Evolutionary conservation across 73 alveolate species (phyloP).

Genomic region (Paramecium pentaurelia): DNA sequence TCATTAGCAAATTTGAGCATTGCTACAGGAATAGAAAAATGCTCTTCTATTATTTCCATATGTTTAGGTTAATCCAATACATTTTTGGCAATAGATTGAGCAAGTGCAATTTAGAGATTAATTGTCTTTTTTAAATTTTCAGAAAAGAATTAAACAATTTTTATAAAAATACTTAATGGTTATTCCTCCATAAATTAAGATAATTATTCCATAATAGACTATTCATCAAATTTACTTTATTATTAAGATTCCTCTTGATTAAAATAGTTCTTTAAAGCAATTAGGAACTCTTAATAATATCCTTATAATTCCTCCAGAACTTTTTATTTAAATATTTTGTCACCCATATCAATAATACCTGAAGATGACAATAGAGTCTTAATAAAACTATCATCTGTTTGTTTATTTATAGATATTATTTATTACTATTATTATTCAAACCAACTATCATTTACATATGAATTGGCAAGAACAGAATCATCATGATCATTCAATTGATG

Average conservation of each 20-base stretch:
- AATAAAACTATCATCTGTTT: not conserved
- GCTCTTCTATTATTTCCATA: constrained; percentile 7
- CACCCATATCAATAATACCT: not conserved
- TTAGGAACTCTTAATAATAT: not conserved
- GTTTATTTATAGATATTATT: not conserved
- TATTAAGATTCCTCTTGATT: not conserved
- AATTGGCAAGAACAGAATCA: constrained; percentile 38
- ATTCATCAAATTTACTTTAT: not conserved
- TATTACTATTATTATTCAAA: not conserved
- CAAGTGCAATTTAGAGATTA: not conserved
- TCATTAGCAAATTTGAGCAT: constrained; percentile 46
- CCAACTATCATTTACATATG: constrained; percentile 40
- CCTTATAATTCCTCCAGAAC: constrained; percentile 16
- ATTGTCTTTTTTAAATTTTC: constrained; percentile 1
- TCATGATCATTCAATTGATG: constrained; percentile 31
- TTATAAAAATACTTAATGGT: not conserved
- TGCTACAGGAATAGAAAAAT: constrained; percentile 22
- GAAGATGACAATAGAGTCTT: not conserved
- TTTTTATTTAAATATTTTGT: constrained; percentile 1
- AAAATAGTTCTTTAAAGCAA: not conserved
- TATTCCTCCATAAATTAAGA: not conserved
- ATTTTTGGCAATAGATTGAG: not conserved
- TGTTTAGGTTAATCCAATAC: not conserved
- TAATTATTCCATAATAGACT: not conserved
- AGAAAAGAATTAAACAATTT: not conserved